Evolutionary conservation across 2,329 filamentous ascomycete genomes (phyloP), one percentile per base, ranked within the genome.

Genomic region (Xylariaceae sp.): DNA sequence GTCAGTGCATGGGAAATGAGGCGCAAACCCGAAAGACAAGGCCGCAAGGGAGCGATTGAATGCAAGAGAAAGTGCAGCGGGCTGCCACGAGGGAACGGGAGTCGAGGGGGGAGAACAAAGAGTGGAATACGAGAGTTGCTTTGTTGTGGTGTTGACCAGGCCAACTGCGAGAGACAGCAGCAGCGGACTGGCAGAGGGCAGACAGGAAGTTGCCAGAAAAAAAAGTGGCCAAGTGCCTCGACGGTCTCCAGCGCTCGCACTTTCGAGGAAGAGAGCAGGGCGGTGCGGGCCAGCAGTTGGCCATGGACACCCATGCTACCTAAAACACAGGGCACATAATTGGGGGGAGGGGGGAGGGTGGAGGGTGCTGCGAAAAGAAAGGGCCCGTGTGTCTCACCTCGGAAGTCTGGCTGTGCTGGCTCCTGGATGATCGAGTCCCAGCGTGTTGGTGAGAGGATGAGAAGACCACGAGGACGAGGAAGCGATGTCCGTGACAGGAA

Each of bases 251-350:
- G n/a, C n/a, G n/a, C n/a, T n/a, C n/a, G n/a, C n/a, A n/a, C n/a
- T n/a, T n/a, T n/a, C n/a, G n/a, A n/a, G n/a, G n/a, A n/a, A n/a
- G n/a, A n/a, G 24, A 40, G 37, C 44, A 52, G 48, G 49, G 50
- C 50, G 46, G 49, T 52, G 50, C 50, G 50, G 49, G 46, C 50
- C 48, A 53, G 42, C 46, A 42, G 50, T 42, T 53, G 46, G 48
- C 38, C 43, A 45, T 44, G 38, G 44, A 46, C 15, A 24, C 42
- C 47, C 46, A 51, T 51, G 46, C 44, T 44, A 46, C 47, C 44
- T 36, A 35, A 45, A 42, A 43, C n/a, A n/a, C n/a, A n/a, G n/a
- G n/a, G 43, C 42, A 44, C 39, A 42, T 37, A 28, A 37, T 32
- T 30, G 39, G 45, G 34, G 28, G 31, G 14, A 19, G n/a, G n/a